These are phyloP conservation scores for Annona cherimola DNA, from an alignment of 164 flowering plant genomes.

Conservation along the genomic window DNA sequence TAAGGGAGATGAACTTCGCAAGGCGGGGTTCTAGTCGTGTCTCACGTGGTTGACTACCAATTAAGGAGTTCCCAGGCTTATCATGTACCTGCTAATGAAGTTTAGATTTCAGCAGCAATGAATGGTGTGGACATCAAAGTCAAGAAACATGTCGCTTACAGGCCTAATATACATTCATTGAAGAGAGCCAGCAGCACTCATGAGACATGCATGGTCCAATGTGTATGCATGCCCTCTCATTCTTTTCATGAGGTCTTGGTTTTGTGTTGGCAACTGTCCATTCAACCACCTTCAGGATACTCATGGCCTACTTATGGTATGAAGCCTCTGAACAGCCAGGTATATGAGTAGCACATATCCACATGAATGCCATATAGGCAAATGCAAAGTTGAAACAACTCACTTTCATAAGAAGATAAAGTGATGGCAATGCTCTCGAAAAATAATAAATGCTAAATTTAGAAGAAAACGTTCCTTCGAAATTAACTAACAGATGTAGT, in stretches of 20 bases:
- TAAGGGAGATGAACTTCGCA: constrained; percentile 57
- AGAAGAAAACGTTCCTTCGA: not conserved
- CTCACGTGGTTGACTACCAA: constrained; percentile 30
- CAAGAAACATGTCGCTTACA: not conserved
- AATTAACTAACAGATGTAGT: not conserved
- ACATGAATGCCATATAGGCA: not conserved
- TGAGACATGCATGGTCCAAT: not conserved
- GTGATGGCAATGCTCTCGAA: not conserved
- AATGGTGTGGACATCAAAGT: not conserved
- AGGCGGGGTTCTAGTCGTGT: constrained; percentile 40
- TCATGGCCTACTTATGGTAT: no score
- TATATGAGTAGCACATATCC: not conserved
- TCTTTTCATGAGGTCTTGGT: not conserved
- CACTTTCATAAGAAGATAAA: not conserved
- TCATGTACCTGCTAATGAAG: constrained; percentile 24
- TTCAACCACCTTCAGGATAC: no score
- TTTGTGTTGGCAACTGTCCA: not conserved
- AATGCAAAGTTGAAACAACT: not conserved
- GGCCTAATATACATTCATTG: not conserved
- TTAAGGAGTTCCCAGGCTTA: constrained; percentile 6
- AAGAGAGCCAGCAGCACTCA: not conserved
- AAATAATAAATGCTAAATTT: not conserved
- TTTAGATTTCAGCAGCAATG: not conserved
- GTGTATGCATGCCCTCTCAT: not conserved
- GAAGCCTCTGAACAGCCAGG: not conserved